Evolutionary conservation across 441 rosid species (phyloP), one percentile per base, ranked within the genome.

Genomic region (Metrosideros polymorpha): DNA sequence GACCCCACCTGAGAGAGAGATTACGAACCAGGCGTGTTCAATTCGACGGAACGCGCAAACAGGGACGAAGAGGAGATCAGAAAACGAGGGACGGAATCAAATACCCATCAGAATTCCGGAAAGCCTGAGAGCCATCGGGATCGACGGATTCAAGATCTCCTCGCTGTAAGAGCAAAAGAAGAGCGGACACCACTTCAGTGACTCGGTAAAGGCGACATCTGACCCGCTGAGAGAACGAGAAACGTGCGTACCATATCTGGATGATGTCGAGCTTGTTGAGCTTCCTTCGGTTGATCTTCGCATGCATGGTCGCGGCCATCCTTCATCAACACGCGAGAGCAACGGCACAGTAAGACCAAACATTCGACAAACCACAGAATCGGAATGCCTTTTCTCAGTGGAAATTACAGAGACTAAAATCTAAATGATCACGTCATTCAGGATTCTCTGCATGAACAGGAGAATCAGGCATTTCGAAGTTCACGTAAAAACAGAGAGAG

Each of bases 61-160:
- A 82, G 45, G 75, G 61, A 79, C 53, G 84, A 61, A 43, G 45
- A 6, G 85, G 86, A 9, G 18, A 61, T 55, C 14, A 82, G 43
- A 29, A n/a, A 56, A 32, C 35, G 30, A 39, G 47, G 2, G 79
- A 3, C 79, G 79, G 79, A 32, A 59, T 29, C 63, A 25, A n/a
- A 50, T 91, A 95, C 99, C 99, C 98, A 98, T 96, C 43, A 98
- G 94, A 89, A 97, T 96, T 85, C 98, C 96, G 12, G 99, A 94
- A 84, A 97, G 98, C 77, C 99, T 92, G 54, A 95, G 96, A 86
- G 98, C 98, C 96, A 95, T 94, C 0, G 99, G 99, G 87, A 95
- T 94, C 4, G 98, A 92, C 3, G 99, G 98, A 86, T 97, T 95
- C 89, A 96, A 87, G 87, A 97, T 97, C 91, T 97, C 98, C 89